Percentiles rank a stretch among this genome's conserved stretches.
phyloP scores from a whole-genome alignment of 2,329 filamentous ascomycete genomes.

The Lasiodiplodia gonubiensis region DNA sequence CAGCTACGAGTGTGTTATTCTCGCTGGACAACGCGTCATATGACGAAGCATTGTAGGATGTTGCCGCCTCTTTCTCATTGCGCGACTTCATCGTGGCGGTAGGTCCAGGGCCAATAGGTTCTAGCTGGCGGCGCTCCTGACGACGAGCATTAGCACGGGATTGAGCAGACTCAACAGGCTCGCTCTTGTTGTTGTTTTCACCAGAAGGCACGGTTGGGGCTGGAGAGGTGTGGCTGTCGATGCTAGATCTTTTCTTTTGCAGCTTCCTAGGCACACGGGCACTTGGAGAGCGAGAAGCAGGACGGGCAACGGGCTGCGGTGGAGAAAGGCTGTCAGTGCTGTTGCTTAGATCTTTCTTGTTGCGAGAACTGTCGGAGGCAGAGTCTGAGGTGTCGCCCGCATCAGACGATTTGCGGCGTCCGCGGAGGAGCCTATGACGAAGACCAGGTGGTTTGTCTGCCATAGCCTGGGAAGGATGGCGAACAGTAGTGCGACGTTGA shows the following conservation, averaged over 20 bases:
- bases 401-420: conserved; percentile 6
- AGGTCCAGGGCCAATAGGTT: not conserved
- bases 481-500: not conserved
- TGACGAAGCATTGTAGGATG: no score
- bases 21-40: no score
- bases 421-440: conserved; percentile 6
- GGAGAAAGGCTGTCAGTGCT: not conserved
- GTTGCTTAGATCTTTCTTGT: not conserved
- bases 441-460: conserved; percentile 6
- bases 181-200: not conserved
- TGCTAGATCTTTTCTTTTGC: conserved; percentile 1
- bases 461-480: not conserved
- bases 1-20: not conserved
- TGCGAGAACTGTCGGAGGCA: not conserved
- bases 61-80: not conserved
- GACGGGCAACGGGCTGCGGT: not conserved
- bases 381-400: not conserved
- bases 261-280: conserved; percentile 13
- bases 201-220: not conserved
- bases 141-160: not conserved
- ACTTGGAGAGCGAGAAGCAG: not conserved
- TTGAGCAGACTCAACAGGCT: not conserved
- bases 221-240: not conserved
- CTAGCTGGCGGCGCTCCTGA: not conserved
- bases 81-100: not conserved